Base-by-base conservation (phyloP, 179 eudicot species). In the Spergularia azorica region DNA sequence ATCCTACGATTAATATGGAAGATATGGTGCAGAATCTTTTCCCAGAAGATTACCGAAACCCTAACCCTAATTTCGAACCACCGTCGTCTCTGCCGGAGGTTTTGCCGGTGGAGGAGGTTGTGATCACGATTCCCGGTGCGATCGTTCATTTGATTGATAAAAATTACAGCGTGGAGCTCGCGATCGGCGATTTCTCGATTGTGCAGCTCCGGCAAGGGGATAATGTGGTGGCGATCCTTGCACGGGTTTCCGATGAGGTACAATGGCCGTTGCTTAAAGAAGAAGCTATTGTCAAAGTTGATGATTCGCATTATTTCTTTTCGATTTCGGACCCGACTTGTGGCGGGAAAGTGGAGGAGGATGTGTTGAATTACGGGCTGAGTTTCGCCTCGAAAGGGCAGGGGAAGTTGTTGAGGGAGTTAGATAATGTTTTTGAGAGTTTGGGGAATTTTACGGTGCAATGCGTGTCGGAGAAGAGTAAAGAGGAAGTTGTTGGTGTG, bases 211-310 rank as follows among this genome's bases (percentile, higher is more conserved):
- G 85, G 0, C 97, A 94, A 67, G 97, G 87, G 0, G 77, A 80
- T 0, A 87, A 84, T 50, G 67, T 79, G 3, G 84, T 94, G 6
- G 94, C 96, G 16, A 76, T 85, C 6, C 79, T 94, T 15, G 96
- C 92, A 1, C 73, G 89, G 2, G 87, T 94, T 11, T 83, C 81
- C 15, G 89, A 87, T 17, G 97, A 90, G 63, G 80, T 88, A 15
- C 96, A 92, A 68, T 94, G 97, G 98, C 97, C 98, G 39, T 39
- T 94, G 32, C 76, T 91, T 69, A 89, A 85, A 43, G 97, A 92
- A 16, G 83, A 83, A 39, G 92, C 90, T 3, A 82, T 89, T 14
- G 98, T 94, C 0, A 94, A 94, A 73, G 89, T 94, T 3, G 97
- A 94, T 46, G 82, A 83, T 4, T 87, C 88, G 3, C 98, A 94